Evolutionary conservation across 2,329 filamentous ascomycete genomes (phyloP), one percentile per base, ranked within the genome.

Genomic region (Fusarium devonianum): DNA sequence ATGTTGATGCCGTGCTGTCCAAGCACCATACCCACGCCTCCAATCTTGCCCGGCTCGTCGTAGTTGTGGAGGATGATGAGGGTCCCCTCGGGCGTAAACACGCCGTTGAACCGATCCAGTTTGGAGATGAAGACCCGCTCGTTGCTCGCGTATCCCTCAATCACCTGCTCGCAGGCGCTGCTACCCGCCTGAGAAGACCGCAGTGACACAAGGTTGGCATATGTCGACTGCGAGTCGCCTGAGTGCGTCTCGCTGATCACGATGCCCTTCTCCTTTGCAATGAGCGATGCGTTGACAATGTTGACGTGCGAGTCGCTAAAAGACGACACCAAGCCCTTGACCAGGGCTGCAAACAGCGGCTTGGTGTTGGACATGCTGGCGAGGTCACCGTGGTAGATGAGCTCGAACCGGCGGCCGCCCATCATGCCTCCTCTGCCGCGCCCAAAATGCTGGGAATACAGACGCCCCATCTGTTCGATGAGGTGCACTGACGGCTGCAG

Each of bases 61-160:
- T 89, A 92, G 73, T 93, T 93, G 65, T 90, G 83, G 63, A 90
- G 82, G 50, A 93, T 87, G n/a, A 92, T 76, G 49, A 93, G 69
- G 0, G 84, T 90, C 1, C 89, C 89, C 50, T 88, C 81, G 0
- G 89, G 89, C 9, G 83, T 78, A 58, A 94, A 93, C 4, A 83
- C 84, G 0, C 88, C 88, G 28, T 81, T 83, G 73, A 93, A 94
- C 1, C 86, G 81, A 63, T 85, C 89, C 7, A 94, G 73, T 18
- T 88, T 82, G 19, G 84, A 87, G 62, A 94, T 92, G 69, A 85
- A 88, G 8, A 85, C 77, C 9, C 75, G 76, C 53, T 84, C 81
- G 21, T 83, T 85, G 7, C 79, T 82, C 3, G 88, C 84, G 65
- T 87, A 89, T 2, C 87, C 87, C 62, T 87, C 81, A 45, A 85